Conservation (phyloP, 768 basidiomycete species). For the Cubamyces lactineus region DNA sequence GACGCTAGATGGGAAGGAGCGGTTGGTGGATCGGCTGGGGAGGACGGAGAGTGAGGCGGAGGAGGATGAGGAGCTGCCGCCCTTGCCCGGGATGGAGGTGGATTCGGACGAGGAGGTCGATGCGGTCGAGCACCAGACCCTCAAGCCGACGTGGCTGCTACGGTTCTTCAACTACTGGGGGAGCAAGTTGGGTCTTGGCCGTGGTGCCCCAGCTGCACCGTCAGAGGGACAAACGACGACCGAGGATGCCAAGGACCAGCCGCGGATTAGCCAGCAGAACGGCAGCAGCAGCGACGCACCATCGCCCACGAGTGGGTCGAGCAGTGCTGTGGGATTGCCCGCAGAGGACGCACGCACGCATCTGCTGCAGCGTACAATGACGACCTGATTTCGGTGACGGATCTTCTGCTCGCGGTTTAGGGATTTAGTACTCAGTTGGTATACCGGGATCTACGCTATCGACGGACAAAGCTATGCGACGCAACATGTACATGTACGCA, state of each 20-base stretch:
- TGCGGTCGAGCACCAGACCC: conserved; percentile 57
- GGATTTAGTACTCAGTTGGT: neutral
- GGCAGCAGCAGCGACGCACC: conserved; percentile 1
- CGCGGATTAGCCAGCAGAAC: neutral
- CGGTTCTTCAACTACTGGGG: conserved; percentile 81
- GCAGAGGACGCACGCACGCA: conserved; percentile 11
- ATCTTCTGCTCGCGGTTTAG: neutral
- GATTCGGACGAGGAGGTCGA: conserved; percentile 51
- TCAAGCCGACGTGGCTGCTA: conserved; percentile 78
- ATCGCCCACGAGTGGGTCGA: conserved; percentile 6
- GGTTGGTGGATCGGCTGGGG: conserved; percentile 67
- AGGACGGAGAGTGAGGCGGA: conserved; percentile 78
- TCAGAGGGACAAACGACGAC: conserved; percentile 18
- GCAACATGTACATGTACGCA: conserved; percentile 25
- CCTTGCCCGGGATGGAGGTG: conserved; percentile 25
- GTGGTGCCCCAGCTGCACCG: conserved; percentile 5
- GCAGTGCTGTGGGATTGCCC: conserved; percentile 19
- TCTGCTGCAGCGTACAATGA: conserved; percentile 19
- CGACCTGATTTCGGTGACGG: neutral
- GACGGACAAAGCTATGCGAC: conserved; percentile 18
- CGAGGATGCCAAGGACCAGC: neutral
- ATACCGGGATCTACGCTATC: conserved; percentile 20
- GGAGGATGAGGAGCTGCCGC: conserved; percentile 56
- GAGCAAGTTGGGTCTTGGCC: conserved; percentile 50
- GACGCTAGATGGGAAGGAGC: conserved; percentile 64